Evolutionary conservation across 768 basidiomycete species (phyloP).

Genomic region (Lentinula edodes): DNA sequence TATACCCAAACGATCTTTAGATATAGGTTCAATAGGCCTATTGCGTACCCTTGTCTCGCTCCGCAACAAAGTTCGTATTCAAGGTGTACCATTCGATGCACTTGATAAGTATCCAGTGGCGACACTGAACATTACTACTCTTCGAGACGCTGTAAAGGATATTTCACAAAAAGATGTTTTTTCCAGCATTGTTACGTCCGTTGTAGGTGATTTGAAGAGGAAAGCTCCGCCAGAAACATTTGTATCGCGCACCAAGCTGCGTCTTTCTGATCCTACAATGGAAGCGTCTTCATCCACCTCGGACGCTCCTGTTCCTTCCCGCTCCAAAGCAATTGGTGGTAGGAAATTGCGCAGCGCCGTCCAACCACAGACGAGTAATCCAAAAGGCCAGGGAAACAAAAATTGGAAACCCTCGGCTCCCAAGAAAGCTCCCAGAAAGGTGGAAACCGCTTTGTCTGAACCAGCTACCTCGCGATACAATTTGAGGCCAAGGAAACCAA

Average conservation of each 20-base stretch:
- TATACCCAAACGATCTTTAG: no score
- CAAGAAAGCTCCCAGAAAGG: no score
- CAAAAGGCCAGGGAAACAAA: no score
- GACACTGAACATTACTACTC: background rate
- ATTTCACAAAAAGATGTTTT: background rate
- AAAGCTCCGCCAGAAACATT: background rate
- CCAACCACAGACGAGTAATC: no score
- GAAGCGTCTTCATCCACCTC: background rate
- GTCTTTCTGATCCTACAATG: background rate
- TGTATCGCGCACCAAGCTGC: background rate
- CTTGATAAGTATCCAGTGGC: background rate
- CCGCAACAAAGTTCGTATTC: background rate
- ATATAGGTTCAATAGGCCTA: background rate
- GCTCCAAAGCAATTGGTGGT: no score
- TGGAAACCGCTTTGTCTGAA: no score
- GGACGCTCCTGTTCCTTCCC: no score
- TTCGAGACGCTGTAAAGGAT: background rate
- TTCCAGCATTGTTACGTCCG: background rate
- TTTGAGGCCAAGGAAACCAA: background rate
- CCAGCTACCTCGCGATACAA: background rate
- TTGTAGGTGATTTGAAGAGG: background rate
- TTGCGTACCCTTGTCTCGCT: background rate
- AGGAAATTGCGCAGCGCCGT: no score
- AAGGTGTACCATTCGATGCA: background rate
- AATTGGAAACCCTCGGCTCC: no score